Evolutionary conservation across 192 early-diverging fungal genomes (phyloP).

Genomic region (Coemansia sp.): DNA sequence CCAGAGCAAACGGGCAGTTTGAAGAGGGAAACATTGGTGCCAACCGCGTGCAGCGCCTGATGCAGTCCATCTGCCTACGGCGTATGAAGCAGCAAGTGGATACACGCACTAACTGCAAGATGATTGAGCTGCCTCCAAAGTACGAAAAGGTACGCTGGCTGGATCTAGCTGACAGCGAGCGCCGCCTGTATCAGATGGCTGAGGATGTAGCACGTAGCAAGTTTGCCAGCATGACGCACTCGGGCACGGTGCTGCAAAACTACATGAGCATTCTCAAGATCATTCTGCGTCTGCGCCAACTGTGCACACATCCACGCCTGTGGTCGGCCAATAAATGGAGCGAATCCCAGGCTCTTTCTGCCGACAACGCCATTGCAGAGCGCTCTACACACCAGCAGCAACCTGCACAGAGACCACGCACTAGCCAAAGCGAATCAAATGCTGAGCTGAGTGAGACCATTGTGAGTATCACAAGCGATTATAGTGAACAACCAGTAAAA

Average conservation of each 20-base stretch:
- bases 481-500: too few species aligned
- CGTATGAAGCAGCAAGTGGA: constrained; percentile 81
- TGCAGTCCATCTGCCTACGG: constrained; percentile 62
- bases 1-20: constrained; percentile 5
- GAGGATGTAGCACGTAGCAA: constrained; percentile 66
- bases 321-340: constrained; percentile 52
- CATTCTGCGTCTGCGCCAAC: constrained; percentile 62
- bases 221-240: constrained; percentile 58
- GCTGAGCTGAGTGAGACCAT: too few species aligned
- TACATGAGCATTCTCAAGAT: constrained; percentile 64
- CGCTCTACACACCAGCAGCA: too few species aligned
- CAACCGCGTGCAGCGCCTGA: constrained; percentile 45
- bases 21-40: constrained; percentile 41
- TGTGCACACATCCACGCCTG: constrained; percentile 63
- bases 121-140: constrained; percentile 74
- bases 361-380: constrained; percentile 9
- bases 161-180: constrained; percentile 61
- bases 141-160: constrained; percentile 61
- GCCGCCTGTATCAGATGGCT: constrained; percentile 67
- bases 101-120: constrained; percentile 65
- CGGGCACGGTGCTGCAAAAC: constrained; percentile 63
- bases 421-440: too few species aligned
- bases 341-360: constrained; percentile 33
- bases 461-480: too few species aligned
- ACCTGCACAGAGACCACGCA: too few species aligned